Percentiles rank a stretch among this genome's conserved stretches.
Conservation (phyloP, 305 asterid genomes). For the Stenogyne calaminthoides region DNA sequence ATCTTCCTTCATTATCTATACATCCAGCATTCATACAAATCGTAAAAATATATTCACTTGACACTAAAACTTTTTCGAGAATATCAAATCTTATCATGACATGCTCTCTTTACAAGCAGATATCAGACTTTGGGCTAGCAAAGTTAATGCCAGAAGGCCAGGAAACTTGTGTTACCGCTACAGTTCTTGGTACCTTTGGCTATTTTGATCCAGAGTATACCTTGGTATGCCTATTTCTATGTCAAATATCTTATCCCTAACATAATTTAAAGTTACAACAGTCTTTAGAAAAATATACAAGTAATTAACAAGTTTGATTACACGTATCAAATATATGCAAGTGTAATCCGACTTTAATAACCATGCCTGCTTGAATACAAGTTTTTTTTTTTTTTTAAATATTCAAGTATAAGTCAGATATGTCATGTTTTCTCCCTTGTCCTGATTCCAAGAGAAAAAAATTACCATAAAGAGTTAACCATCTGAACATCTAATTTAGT, state of each 20-base stretch:
- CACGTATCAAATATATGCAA: slow-evolving; percentile 1
- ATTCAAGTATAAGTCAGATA: too few relatives aligned
- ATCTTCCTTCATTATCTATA: slow-evolving; percentile 93
- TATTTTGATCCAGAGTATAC: slow-evolving; percentile 96
- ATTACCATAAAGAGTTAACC: background rate
- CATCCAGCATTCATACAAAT: background rate
- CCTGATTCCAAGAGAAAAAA: background rate
- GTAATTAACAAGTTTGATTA: background rate
- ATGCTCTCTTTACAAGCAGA: slow-evolving; percentile 46
- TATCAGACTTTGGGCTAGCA: slow-evolving; percentile 95
- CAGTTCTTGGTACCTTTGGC: slow-evolving; percentile 93
- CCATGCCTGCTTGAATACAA: too few relatives aligned
- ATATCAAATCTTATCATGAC: slow-evolving; percentile 8
- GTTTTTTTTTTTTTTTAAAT: too few relatives aligned
- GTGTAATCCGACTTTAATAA: background rate
- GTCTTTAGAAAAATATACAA: background rate
- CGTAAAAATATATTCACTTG: background rate
- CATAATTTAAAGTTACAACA: background rate
- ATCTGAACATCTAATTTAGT: too few relatives aligned
- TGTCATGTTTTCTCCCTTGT: too few relatives aligned
- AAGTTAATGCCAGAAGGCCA: slow-evolving; percentile 96
- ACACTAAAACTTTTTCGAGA: background rate
- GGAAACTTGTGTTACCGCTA: slow-evolving; percentile 79
- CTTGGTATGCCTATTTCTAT: slow-evolving; percentile 57
- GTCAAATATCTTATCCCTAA: background rate